Evolutionary conservation across 1,284 basidiomycete species (phyloP).

Genomic region (Rhizoctonia solani): DNA sequence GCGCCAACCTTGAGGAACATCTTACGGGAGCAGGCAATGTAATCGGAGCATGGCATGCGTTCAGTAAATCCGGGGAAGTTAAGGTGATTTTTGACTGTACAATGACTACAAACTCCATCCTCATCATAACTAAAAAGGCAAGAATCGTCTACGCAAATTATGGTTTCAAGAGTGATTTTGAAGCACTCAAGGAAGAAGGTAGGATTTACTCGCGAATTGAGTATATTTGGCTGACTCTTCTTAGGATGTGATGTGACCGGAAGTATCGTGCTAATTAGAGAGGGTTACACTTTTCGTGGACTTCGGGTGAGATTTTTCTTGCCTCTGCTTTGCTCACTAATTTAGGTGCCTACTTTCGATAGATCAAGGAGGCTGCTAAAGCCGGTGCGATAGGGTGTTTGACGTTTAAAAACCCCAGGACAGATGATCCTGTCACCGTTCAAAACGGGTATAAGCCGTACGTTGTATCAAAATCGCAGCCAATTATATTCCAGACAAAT

Average conservation of each 20-base stretch:
- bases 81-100: conserved; percentile 39
- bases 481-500: too few species aligned
- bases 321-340: neutral
- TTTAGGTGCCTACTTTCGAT: too few species aligned
- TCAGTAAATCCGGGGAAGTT: conserved; percentile 66
- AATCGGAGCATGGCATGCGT: conserved; percentile 70
- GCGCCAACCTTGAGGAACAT: conserved; percentile 68
- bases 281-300: conserved; percentile 82
- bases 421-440: conserved; percentile 81
- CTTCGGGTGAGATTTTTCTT: conserved; percentile 54
- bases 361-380: conserved; percentile 82
- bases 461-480: conserved; percentile 4
- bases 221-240: neutral
- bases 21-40: conserved; percentile 62
- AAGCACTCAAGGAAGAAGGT: conserved; percentile 58
- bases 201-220: neutral
- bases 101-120: neutral
- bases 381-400: conserved; percentile 62
- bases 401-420: conserved; percentile 87
- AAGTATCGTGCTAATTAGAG: conserved; percentile 83
- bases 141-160: conserved; percentile 82
- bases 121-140: conserved; percentile 51
- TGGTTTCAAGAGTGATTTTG: conserved; percentile 78
- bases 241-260: conserved; percentile 69
- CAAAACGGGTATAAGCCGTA: conserved; percentile 74